phyloP scores from a whole-genome alignment of 2,329 filamentous ascomycete genomes.

The Orbilia blumenaviensis region DNA sequence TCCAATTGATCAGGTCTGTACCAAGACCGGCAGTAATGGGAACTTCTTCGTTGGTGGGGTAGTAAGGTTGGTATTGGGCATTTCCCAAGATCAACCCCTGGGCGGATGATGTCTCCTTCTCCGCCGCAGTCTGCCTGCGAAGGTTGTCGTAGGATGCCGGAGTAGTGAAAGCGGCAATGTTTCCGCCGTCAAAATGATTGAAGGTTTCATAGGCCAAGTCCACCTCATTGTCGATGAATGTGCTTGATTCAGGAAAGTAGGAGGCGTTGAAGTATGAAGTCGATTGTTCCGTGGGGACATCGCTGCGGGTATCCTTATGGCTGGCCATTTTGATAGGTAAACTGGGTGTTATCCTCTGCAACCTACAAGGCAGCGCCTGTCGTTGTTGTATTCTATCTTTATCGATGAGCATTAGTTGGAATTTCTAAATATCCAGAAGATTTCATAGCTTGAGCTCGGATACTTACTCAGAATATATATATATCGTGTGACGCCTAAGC shows the following conservation, averaged over 20 bases:
- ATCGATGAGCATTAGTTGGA: background rate
- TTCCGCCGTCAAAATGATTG: constrained; percentile 34
- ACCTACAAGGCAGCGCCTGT: constrained; percentile 11
- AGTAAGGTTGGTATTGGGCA: constrained; percentile 46
- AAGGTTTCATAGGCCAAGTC: constrained; percentile 30
- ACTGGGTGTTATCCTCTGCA: background rate
- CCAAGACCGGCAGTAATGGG: constrained; percentile 51
- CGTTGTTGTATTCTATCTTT: background rate
- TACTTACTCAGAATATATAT: constrained; percentile 13
- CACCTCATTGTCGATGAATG: constrained; percentile 28
- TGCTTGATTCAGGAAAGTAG: constrained; percentile 46
- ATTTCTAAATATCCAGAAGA: background rate
- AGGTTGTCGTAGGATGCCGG: constrained; percentile 45
- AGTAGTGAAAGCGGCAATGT: constrained; percentile 28
- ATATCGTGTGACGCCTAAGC: background rate
- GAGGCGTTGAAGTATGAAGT: constrained; percentile 54
- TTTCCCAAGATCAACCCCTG: constrained; percentile 43
- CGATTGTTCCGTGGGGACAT: constrained; percentile 47
- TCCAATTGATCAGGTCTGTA: constrained; percentile 51
- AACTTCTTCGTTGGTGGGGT: constrained; percentile 52
- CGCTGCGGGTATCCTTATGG: constrained; percentile 42
- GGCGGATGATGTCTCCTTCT: constrained; percentile 15
- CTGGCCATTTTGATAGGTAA: constrained; percentile 44
- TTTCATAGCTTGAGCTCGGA: no score
- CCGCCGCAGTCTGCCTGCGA: constrained; percentile 34